Conservation (phyloP, 1,284 basidiomycete species). For the Apiotrichum akiyoshidainum region DNA sequence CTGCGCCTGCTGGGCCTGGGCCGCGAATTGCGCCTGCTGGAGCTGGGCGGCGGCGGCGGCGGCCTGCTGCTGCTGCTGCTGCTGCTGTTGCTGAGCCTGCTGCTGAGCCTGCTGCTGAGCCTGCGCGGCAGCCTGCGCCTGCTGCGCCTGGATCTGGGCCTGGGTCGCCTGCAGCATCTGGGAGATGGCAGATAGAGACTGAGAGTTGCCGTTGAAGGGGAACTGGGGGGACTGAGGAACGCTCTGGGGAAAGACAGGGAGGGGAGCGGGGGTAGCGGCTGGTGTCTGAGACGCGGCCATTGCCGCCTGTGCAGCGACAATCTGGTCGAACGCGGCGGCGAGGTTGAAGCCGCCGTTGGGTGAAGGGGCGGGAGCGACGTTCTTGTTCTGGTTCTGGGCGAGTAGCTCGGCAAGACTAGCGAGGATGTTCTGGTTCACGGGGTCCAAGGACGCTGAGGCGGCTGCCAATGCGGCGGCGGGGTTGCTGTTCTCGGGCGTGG, state of each 20-base stretch:
- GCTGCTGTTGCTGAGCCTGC: slow-evolving; percentile 10
- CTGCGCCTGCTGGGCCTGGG: slow-evolving; percentile 10
- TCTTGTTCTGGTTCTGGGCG: slow-evolving; percentile 8
- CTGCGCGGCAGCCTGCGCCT: slow-evolving; percentile 5
- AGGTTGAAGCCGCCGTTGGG: not conserved
- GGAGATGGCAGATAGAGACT: slow-evolving; percentile 4
- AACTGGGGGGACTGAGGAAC: slow-evolving; percentile 6
- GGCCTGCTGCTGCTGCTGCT: slow-evolving; percentile 12
- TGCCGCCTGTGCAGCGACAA: not conserved
- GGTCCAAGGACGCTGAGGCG: slow-evolving; percentile 1
- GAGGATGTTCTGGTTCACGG: slow-evolving; percentile 14
- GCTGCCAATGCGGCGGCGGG: not conserved
- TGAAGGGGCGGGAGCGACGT: not conserved
- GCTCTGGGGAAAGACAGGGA: not conserved
- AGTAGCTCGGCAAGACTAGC: slow-evolving; percentile 16
- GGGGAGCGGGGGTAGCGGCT: not conserved
- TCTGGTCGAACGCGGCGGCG: not conserved
- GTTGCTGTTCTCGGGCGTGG: not conserved
- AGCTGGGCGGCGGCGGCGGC: not conserved
- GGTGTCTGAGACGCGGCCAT: not conserved
- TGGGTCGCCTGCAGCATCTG: slow-evolving; percentile 14
- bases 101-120: slow-evolving; percentile 5
- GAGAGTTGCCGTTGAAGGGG: not conserved
- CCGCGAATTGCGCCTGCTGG: slow-evolving; percentile 2
- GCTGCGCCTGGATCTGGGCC: slow-evolving; percentile 13